phyloP scores from a whole-genome alignment of 345 rosid species.

The Murraya koenigii region DNA sequence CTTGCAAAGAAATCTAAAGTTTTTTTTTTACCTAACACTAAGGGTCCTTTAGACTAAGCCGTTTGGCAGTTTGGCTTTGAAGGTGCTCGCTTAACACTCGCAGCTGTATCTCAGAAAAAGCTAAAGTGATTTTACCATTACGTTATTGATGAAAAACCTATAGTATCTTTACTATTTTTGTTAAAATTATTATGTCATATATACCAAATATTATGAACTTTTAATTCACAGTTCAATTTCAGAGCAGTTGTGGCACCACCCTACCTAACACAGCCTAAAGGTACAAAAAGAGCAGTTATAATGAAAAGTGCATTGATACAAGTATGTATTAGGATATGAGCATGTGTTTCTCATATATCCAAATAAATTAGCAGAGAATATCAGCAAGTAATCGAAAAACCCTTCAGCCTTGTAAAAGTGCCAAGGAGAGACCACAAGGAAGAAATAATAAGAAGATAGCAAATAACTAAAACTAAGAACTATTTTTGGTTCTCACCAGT shows the following conservation, averaged over 20 bases:
- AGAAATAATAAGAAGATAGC: background rate
- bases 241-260: no score
- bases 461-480: background rate
- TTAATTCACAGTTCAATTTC: no score
- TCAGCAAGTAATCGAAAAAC: background rate
- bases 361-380: background rate
- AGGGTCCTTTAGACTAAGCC: no score
- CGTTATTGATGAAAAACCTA: no score
- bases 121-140: no score
- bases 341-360: background rate
- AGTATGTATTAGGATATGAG: background rate
- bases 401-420: background rate
- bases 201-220: no score
- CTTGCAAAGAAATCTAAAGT: background rate
- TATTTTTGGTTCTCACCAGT: slow-evolving; percentile 44
- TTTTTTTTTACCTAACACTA: background rate
- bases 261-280: background rate
- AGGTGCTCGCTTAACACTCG: no score
- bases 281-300: background rate
- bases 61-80: no score
- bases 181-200: no score
- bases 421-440: no score
- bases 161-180: no score
- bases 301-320: background rate
- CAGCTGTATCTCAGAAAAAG: no score